These are phyloP conservation scores for Pyrus bretschneideri DNA, from an alignment of 306 rosid genomes.

Conservation along the genomic window DNA sequence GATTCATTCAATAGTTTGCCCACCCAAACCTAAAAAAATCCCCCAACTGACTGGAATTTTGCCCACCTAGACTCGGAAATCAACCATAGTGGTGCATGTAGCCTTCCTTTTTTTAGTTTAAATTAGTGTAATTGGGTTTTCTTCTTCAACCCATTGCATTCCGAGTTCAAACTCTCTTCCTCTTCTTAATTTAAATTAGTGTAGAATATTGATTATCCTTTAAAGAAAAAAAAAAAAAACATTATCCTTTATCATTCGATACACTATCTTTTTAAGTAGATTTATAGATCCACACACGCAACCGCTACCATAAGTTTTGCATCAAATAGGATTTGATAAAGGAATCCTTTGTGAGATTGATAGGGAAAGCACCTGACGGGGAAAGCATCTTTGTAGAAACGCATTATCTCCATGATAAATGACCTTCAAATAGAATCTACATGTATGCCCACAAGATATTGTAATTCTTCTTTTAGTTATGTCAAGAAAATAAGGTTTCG, in stretches of 20 bases:
- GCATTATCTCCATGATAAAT: neutral
- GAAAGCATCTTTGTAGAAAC: neutral
- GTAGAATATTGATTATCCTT: no score
- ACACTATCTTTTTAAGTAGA: neutral
- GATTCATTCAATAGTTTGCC: no score
- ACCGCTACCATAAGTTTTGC: neutral
- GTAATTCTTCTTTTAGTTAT: neutral
- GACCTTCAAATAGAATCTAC: neutral
- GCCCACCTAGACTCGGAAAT: no score
- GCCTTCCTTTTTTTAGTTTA: no score
- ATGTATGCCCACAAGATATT: neutral
- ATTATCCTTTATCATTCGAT: neutral
- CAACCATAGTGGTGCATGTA: no score
- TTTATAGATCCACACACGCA: neutral
- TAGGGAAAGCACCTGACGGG: neutral
- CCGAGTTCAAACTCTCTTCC: no score
- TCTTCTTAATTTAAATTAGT: no score
- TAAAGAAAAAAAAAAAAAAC: accelerated
- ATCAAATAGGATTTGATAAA: neutral
- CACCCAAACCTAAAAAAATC: no score
- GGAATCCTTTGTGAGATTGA: neutral
- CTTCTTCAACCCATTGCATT: no score
- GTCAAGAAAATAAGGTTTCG: neutral
- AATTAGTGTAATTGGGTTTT: no score
- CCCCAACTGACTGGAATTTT: no score